These are phyloP conservation scores for Allantophomopsis lycopodina DNA, from an alignment of 2,329 filamentous ascomycete species.

Conservation along the genomic window DNA sequence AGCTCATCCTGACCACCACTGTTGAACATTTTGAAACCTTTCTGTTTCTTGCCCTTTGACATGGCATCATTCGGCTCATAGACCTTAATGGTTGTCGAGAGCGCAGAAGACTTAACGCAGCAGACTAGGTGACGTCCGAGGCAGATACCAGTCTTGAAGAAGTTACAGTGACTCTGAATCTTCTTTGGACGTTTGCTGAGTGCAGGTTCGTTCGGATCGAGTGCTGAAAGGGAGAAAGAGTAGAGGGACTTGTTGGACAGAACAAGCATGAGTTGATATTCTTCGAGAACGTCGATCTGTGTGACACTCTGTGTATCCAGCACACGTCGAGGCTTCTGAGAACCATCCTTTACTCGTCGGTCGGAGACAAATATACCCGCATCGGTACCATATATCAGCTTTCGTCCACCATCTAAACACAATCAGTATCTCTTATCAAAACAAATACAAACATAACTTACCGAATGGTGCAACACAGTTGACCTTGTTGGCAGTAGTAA, in stretches of 20 bases:
- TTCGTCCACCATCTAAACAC: slow-evolving; percentile 71
- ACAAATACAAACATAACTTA: slow-evolving; percentile 27
- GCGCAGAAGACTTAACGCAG: slow-evolving; percentile 84
- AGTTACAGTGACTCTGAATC: slow-evolving; percentile 94
- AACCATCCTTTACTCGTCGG: slow-evolving; percentile 71
- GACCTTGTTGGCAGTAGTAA: slow-evolving; percentile 60
- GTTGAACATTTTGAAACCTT: slow-evolving; percentile 93
- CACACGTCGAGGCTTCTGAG: slow-evolving; percentile 62
- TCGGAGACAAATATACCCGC: slow-evolving; percentile 88
- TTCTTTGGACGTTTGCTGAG: slow-evolving; percentile 81
- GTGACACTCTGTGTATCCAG: slow-evolving; percentile 80
- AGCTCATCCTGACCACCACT: slow-evolving; percentile 78
- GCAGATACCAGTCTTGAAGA: slow-evolving; percentile 96
- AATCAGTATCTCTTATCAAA: slow-evolving; percentile 6
- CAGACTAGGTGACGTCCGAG: slow-evolving; percentile 89
- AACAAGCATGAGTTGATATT: slow-evolving; percentile 84
- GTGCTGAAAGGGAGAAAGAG: slow-evolving; percentile 75
- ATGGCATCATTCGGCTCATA: slow-evolving; percentile 94
- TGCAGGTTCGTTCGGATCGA: slow-evolving; percentile 73
- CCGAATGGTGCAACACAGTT: slow-evolving; percentile 90
- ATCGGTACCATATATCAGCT: slow-evolving; percentile 89
- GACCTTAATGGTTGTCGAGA: slow-evolving; percentile 97
- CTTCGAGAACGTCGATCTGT: slow-evolving; percentile 90
- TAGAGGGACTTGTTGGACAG: slow-evolving; percentile 86
- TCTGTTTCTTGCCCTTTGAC: slow-evolving; percentile 89